phyloP scores from a whole-genome alignment of 345 rosid species.

The Gossypium ekmanianum region DNA sequence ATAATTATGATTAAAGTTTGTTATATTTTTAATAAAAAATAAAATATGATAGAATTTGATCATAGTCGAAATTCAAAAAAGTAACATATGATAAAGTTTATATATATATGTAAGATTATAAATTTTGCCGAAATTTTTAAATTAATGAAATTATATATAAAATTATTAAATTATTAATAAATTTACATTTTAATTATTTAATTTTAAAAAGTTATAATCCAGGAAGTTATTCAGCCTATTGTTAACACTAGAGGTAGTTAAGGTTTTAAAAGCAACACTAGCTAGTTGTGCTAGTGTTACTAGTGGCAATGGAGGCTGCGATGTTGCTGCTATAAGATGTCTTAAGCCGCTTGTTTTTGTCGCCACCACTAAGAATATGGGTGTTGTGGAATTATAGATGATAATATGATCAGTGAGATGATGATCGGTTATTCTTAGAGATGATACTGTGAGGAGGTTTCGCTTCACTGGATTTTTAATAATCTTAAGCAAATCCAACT shows the following conservation, averaged over 20 bases:
- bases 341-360: conserved; percentile 64
- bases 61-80: too few species aligned
- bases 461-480: neutral
- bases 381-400: too few species aligned
- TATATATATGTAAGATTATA: too few species aligned
- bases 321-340: conserved; percentile 20
- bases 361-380: conserved; percentile 55
- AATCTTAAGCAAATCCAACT: neutral
- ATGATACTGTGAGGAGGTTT: neutral
- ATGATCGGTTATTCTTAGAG: neutral
- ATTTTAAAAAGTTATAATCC: neutral
- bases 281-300: neutral
- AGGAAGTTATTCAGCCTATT: conserved; percentile 17
- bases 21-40: too few species aligned
- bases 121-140: too few species aligned
- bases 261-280: neutral
- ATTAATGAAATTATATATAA: too few species aligned
- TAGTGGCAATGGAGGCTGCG: neutral
- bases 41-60: too few species aligned
- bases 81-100: too few species aligned
- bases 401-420: too few species aligned
- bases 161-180: too few species aligned
- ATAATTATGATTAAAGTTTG: too few species aligned
- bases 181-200: too few species aligned
- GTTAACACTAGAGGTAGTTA: neutral